Percentiles rank a stretch among this genome's conserved stretches.
phyloP scores from a whole-genome alignment of 441 rosid species.

The Euphorbia corollata region DNA sequence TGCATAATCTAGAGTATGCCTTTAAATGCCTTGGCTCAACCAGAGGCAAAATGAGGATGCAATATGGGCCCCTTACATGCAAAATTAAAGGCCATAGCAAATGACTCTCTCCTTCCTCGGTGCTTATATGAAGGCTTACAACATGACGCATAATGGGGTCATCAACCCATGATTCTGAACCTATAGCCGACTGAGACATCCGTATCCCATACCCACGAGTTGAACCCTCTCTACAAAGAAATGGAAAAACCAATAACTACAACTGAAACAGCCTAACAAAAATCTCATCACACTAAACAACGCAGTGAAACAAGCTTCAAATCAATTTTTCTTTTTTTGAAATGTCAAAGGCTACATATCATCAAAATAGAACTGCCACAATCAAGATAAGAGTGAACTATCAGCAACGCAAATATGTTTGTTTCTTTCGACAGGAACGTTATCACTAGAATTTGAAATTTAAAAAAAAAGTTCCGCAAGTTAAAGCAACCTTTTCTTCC shows the following conservation, averaged over 20 bases:
- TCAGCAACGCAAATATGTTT: background rate
- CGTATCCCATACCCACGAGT: slow-evolving; percentile 70
- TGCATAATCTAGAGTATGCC: slow-evolving; percentile 43
- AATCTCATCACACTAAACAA: background rate
- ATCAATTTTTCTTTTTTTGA: background rate
- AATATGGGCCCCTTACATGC: slow-evolving; percentile 57
- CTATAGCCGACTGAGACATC: slow-evolving; percentile 52
- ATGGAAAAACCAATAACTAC: slow-evolving; percentile 11
- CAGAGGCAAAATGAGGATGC: slow-evolving; percentile 61
- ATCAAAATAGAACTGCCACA: background rate
- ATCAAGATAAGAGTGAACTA: background rate
- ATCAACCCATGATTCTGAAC: slow-evolving; percentile 93
- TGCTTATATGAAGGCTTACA: slow-evolving; percentile 46
- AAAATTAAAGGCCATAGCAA: slow-evolving; percentile 72
- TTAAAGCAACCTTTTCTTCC: slow-evolving; percentile 49
- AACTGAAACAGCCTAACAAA: background rate
- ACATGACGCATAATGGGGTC: slow-evolving; percentile 89
- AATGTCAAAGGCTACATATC: background rate
- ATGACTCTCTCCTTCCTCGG: slow-evolving; percentile 40
- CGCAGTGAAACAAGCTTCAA: background rate
- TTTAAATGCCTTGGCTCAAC: slow-evolving; percentile 64
- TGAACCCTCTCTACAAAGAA: slow-evolving; percentile 66
- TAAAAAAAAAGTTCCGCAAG: background rate
- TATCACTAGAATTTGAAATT: background rate
- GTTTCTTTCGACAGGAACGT: background rate